Evolutionary conservation across 2,329 filamentous ascomycete genomes (phyloP), one percentile per base, ranked within the genome.

Genomic region (Periconia digitata): DNA sequence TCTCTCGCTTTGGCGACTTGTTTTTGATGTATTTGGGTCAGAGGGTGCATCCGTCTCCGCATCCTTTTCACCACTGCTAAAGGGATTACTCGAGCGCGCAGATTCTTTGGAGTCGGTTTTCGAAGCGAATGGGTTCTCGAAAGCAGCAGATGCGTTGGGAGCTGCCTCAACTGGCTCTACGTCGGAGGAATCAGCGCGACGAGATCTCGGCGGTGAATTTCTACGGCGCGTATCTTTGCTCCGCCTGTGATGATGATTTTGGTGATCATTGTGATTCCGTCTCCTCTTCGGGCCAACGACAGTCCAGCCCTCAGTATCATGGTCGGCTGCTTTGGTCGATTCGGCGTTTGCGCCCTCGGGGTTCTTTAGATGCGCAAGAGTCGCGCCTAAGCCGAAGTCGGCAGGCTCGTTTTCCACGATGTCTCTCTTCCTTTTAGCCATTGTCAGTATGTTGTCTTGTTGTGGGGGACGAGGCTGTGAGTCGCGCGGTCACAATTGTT

Each of bases 341-440:
- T 54, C 46, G 16, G 45, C 43, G 17, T 48, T 49, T 12, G 54
- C 37, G n/a, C 56, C 47, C 16, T 51, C 42, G 27, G 59, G 56
- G 29, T 54, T 54, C 40, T 56, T 54, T 53, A 67, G 43, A 42
- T 60, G 58, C 41, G 63, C 62, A 42, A 67, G 48, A 32, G 64
- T 67, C 32, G 61, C 62, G 23, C 63, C 64, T 16, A 69, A 54
- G 16, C 66, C 61, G 37, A 62, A 52, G 36, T 65, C 58, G 38
- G 53, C 48, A n/a, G 51, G 44, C 29, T 38, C 41, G 15, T 63
- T 54, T 18, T 59, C 50, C 27, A 52, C 27, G 40, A 44, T 54
- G 18, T 51, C 49, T 42, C 62, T 56, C 58, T 69, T 67, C 53
- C 64, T 59, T 59, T 67, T 69, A 27, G 58, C 50, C 64, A 67